Percentiles rank a stretch among this genome's conserved stretches.
phyloP scores from a whole-genome alignment of 495 filamentous ascomycete genomes.

The Aspergillus nidulans region DNA sequence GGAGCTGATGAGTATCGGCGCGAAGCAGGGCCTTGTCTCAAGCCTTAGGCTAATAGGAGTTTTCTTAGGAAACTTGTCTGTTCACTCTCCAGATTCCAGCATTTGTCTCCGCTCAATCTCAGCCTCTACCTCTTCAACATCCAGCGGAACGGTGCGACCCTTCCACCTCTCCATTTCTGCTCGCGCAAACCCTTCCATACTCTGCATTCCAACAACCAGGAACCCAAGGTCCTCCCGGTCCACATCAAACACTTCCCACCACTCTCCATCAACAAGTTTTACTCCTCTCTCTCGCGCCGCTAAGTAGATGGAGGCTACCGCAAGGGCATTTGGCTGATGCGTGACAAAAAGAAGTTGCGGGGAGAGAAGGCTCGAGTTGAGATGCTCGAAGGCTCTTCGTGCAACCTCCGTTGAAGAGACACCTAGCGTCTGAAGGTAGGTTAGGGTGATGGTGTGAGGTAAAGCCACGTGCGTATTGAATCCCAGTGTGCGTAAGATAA shows the following conservation, averaged over 20 bases:
- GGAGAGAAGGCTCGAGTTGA: slow-evolving; percentile 78
- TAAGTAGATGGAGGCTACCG: slow-evolving; percentile 84
- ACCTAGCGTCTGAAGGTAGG: slow-evolving; percentile 86
- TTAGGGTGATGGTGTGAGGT: slow-evolving; percentile 84
- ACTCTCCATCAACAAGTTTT: slow-evolving; percentile 74
- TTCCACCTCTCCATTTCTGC: slow-evolving; percentile 50
- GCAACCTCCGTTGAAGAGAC: slow-evolving; percentile 50
- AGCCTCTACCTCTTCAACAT: slow-evolving; percentile 52
- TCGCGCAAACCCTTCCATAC: slow-evolving; percentile 66
- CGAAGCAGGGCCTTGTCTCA: not conserved
- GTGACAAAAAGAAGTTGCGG: slow-evolving; percentile 90
- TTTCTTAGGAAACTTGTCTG: not conserved
- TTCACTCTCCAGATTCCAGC: slow-evolving; percentile 49
- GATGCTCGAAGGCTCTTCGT: slow-evolving; percentile 61
- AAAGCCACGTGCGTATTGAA: slow-evolving; percentile 81
- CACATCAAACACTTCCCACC: slow-evolving; percentile 99
- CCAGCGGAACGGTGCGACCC: slow-evolving; percentile 34
- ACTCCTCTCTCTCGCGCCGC: slow-evolving; percentile 73
- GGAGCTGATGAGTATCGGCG: not conserved
- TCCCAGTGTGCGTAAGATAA: slow-evolving; percentile 67
- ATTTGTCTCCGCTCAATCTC: slow-evolving; percentile 57
- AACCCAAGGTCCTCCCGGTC: slow-evolving; percentile 94
- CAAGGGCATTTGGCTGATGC: slow-evolving; percentile 80
- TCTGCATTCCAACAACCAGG: slow-evolving; percentile 79
- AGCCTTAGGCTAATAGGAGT: not conserved